A percentile compares a stretch with the other conserved stretches of the same genome.
Evolutionary conservation across 148 eudicot genomes (phyloP).

Genomic region (Chenopodium formosanum): DNA sequence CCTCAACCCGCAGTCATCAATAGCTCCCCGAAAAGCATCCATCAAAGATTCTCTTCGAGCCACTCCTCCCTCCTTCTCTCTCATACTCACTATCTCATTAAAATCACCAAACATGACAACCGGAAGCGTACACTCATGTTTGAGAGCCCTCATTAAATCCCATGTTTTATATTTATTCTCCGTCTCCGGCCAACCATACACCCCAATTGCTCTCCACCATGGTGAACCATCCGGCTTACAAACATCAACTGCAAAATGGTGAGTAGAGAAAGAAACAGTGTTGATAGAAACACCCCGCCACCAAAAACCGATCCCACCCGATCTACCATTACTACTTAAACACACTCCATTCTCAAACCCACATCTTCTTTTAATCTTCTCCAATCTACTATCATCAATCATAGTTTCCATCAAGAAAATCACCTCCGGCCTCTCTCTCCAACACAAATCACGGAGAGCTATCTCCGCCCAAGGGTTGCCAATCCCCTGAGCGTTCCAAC

Average conservation of each 20-base stretch:
- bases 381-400: neutral
- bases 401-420: neutral
- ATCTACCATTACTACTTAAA: neutral
- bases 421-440: conserved; percentile 1
- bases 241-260: neutral
- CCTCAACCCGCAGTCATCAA: too few species aligned
- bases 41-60: too few species aligned
- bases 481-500: neutral
- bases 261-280: neutral
- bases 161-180: too few species aligned
- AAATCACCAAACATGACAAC: too few species aligned
- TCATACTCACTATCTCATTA: too few species aligned
- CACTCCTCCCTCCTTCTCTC: too few species aligned
- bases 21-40: too few species aligned
- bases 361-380: neutral
- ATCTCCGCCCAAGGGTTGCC: neutral
- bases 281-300: neutral
- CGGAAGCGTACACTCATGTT: too few species aligned
- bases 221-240: too few species aligned
- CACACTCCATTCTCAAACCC: neutral
- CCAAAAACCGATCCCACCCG: neutral
- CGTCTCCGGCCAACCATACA: too few species aligned
- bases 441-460: neutral
- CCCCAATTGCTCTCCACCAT: too few species aligned
- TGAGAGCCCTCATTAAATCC: too few species aligned